phyloP scores from a whole-genome alignment of 2,329 filamentous ascomycete species.

The Phyllosticta paracitricarpa region DNA sequence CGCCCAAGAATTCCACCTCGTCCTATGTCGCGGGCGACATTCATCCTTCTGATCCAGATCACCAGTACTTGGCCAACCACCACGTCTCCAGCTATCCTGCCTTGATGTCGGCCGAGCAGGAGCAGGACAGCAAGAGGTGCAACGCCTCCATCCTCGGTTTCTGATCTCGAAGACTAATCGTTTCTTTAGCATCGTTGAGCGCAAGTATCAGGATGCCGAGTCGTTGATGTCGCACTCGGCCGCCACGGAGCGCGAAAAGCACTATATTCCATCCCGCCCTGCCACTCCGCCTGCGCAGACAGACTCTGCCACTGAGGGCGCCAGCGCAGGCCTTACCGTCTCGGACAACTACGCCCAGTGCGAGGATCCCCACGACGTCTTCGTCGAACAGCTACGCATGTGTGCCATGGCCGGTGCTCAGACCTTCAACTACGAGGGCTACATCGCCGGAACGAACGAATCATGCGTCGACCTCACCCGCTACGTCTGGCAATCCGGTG shows the following conservation, averaged over 20 bases:
- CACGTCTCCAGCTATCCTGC: neutral
- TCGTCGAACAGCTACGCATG: neutral
- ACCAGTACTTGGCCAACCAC: neutral
- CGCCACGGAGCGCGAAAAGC: neutral
- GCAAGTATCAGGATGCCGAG: neutral
- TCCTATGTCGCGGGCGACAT: too few relatives aligned
- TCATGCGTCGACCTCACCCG: neutral
- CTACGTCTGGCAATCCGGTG: neutral
- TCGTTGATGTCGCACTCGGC: constrained; percentile 1
- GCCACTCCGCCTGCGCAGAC: too few relatives aligned
- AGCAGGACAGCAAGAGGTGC: neutral
- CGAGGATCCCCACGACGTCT: neutral
- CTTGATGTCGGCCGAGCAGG: neutral
- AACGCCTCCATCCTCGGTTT: neutral
- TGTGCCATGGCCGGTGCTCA: neutral
- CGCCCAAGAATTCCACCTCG: neutral
- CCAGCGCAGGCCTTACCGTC: neutral
- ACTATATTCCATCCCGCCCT: too few relatives aligned
- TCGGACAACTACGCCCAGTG: neutral
- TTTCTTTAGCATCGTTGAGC: neutral
- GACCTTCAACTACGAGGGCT: neutral
- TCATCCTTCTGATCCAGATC: neutral
- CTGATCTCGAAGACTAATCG: neutral
- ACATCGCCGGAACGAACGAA: neutral
- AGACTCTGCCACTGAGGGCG: too few relatives aligned